Conservation (phyloP, 2,329 filamentous ascomycete species). For the Alternaria ventricosa region DNA sequence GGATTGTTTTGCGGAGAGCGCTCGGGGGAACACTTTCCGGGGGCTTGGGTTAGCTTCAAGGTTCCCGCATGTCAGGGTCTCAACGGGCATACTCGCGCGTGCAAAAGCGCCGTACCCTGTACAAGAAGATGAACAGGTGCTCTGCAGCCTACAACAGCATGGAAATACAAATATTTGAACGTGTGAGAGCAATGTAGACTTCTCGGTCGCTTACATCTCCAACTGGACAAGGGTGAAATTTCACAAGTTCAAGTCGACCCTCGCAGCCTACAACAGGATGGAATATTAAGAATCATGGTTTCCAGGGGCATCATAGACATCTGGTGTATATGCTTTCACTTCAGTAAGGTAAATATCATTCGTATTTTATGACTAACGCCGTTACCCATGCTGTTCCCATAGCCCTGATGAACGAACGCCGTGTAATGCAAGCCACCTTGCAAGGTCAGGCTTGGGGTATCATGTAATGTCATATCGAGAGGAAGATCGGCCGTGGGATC, state of each 20-base stretch:
- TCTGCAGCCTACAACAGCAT: not conserved
- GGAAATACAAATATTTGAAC: not conserved
- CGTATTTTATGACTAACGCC: constrained; percentile 3
- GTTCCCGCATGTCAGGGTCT: constrained; percentile 21
- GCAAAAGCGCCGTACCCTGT: not conserved
- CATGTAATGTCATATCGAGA: constrained; percentile 35
- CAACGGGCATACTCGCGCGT: not conserved
- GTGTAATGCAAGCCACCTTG: constrained; percentile 31
- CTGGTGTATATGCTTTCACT: not conserved
- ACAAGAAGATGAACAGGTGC: not conserved
- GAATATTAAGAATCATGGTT: not conserved
- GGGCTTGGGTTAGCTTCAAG: constrained; percentile 6
- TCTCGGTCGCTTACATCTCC: not conserved
- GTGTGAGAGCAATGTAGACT: not conserved
- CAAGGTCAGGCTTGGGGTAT: constrained; percentile 32
- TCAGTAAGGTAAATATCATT: not conserved
- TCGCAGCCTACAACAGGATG: not conserved
- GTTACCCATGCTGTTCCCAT: constrained; percentile 14
- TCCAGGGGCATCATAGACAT: not conserved
- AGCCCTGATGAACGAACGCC: constrained; percentile 28
- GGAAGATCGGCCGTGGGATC: constrained; percentile 27
- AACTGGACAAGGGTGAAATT: not conserved
- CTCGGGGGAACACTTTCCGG: constrained; percentile 20
- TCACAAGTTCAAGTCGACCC: not conserved
- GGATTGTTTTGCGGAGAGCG: constrained; percentile 24